phyloP scores from a whole-genome alignment of 2,329 filamentous ascomycete species.

The Davidsoniella eucalypti region DNA sequence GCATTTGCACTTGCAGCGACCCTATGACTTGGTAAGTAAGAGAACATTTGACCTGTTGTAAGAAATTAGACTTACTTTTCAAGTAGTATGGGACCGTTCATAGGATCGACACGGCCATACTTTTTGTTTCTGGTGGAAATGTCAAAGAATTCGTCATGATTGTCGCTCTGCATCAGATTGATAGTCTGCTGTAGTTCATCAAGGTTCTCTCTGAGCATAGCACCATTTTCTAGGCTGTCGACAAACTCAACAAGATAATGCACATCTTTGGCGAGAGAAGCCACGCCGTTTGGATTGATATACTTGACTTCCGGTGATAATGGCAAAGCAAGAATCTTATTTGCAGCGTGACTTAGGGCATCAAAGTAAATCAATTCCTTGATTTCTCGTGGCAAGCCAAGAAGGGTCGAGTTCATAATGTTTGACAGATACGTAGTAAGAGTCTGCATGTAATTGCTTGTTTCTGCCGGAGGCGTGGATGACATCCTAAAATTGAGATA shows the following conservation, averaged over 20 bases:
- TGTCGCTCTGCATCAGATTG: slow-evolving; percentile 69
- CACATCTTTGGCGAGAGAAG: slow-evolving; percentile 67
- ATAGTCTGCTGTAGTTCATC: slow-evolving; percentile 92
- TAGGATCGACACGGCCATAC: slow-evolving; percentile 79
- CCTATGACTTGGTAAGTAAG: slow-evolving; percentile 25
- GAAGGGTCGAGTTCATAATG: slow-evolving; percentile 88
- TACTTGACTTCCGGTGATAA: slow-evolving; percentile 62
- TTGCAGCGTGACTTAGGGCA: slow-evolving; percentile 76
- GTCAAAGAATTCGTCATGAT: slow-evolving; percentile 95
- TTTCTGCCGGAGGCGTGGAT: slow-evolving; percentile 46
- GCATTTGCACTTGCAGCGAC: slow-evolving; percentile 40
- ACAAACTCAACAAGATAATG: slow-evolving; percentile 76
- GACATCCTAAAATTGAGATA: slow-evolving; percentile 25
- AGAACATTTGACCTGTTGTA: not conserved
- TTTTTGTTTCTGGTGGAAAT: slow-evolving; percentile 79
- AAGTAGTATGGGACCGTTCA: slow-evolving; percentile 75
- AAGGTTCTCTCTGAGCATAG: slow-evolving; percentile 75
- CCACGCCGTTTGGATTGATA: slow-evolving; percentile 77
- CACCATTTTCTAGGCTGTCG: slow-evolving; percentile 62
- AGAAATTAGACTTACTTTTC: slow-evolving; percentile 56
- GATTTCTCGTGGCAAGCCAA: slow-evolving; percentile 87
- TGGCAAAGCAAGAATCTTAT: slow-evolving; percentile 66
- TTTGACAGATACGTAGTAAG: slow-evolving; percentile 83
- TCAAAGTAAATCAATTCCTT: slow-evolving; percentile 98
- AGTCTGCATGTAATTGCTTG: slow-evolving; percentile 90